Conservation (phyloP, 495 filamentous ascomycete species). For the Mycothermus thermophilus region DNA sequence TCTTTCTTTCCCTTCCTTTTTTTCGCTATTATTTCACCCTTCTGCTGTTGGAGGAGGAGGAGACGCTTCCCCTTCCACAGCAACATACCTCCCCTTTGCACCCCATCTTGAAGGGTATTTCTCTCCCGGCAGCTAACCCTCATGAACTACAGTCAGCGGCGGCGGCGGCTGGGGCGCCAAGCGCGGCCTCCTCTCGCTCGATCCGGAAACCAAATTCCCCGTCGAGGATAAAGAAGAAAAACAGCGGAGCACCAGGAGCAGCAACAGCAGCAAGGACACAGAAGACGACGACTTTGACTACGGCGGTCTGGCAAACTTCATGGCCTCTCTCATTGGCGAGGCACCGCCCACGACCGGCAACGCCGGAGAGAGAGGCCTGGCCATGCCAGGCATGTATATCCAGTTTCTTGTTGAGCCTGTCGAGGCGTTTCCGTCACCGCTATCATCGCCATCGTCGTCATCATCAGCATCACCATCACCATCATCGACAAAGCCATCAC, state of each 20-base stretch:
- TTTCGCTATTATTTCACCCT: not conserved
- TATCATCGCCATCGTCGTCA: too few relatives aligned
- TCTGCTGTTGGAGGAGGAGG: not conserved
- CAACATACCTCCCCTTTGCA: too few relatives aligned
- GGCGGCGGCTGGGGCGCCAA: constrained; percentile 88
- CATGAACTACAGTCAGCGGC: constrained; percentile 51
- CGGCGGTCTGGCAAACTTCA: constrained; percentile 20
- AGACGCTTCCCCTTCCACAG: too few relatives aligned
- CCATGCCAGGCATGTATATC: constrained; percentile 30
- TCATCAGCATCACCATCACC: too few relatives aligned
- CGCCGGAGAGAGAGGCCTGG: too few relatives aligned
- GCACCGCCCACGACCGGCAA: too few relatives aligned
- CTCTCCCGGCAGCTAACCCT: not conserved
- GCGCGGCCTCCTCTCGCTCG: constrained; percentile 67
- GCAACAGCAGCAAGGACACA: too few relatives aligned
- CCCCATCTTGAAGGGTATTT: not conserved
- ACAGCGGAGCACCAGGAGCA: too few relatives aligned
- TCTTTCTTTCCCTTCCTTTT: not conserved
- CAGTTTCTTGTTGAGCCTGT: constrained; percentile 34
- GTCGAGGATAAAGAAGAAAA: constrained; percentile 16
- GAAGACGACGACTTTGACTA: too few relatives aligned
- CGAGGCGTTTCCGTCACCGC: not conserved
- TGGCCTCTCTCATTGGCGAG: constrained; percentile 15
- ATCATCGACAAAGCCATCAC: too few relatives aligned
- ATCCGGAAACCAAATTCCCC: constrained; percentile 45